These are phyloP conservation scores for Wickerhamomyces ciferrii DNA, from an alignment of 805 yeast genomes.

Conservation along the genomic window DNA sequence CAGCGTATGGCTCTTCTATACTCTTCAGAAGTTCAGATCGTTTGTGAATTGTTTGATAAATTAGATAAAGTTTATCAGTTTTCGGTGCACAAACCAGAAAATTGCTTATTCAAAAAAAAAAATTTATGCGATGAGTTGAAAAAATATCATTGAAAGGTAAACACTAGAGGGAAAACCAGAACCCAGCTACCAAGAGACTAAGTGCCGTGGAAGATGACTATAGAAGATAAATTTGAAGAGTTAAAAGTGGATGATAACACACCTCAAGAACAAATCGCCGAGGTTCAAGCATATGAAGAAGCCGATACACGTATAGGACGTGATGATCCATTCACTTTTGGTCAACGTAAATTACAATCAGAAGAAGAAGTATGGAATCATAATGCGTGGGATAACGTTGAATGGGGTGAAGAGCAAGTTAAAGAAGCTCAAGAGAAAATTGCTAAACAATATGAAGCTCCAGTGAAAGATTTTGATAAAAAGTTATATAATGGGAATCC, in stretches of 20 bases:
- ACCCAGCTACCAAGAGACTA: neutral
- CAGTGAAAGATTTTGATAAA: constrained; percentile 87
- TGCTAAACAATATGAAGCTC: constrained; percentile 66
- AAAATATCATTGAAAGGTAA: neutral
- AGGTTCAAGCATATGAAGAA: constrained; percentile 5
- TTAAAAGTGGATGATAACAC: neutral
- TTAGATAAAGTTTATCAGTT: neutral
- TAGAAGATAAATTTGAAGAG: neutral
- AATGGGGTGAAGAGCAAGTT: constrained; percentile 91
- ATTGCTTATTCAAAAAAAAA: neutral
- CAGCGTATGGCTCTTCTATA: no score
- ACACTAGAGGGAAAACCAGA: neutral
- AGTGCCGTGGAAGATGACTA: neutral
- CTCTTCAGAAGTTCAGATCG: no score
- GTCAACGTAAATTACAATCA: constrained; percentile 70
- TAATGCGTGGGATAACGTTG: constrained; percentile 95
- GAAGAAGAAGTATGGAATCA: constrained; percentile 84
- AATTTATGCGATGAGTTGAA: neutral
- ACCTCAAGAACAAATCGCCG: neutral
- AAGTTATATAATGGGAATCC: constrained; percentile 76
- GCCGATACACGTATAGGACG: constrained; percentile 60
- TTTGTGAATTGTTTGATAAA: no score
- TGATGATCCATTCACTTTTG: constrained; percentile 88
- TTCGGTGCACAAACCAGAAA: neutral
- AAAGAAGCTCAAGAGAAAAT: constrained; percentile 71